These are phyloP conservation scores for Phylloporus sp. DNA, from an alignment of 1,284 basidiomycete genomes.

Conservation along the genomic window DNA sequence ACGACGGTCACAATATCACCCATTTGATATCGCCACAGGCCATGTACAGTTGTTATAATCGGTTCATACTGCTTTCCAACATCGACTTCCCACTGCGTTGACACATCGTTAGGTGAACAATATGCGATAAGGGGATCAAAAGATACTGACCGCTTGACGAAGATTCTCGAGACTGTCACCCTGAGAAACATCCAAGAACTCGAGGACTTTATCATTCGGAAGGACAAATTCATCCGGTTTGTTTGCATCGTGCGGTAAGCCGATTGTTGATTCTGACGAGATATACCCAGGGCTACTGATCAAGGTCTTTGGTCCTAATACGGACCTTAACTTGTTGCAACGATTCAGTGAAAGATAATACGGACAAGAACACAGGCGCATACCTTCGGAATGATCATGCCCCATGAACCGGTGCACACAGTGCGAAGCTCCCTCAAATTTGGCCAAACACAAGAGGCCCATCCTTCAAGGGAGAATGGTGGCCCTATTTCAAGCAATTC, in stretches of 20 bases:
- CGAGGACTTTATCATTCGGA: background rate
- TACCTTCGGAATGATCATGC: background rate
- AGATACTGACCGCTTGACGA: too few species aligned
- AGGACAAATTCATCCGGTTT: constrained; percentile 18
- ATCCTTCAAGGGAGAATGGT: constrained; percentile 8
- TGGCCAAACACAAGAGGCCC: constrained; percentile 7
- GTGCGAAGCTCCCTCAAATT: background rate
- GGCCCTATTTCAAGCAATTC: background rate
- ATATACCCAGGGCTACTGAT: constrained; percentile 18
- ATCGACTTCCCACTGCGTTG: constrained; percentile 31
- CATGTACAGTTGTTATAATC: constrained; percentile 24
- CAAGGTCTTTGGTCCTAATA: constrained; percentile 22
- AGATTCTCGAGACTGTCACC: too few species aligned
- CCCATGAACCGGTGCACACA: background rate
- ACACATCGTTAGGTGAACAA: background rate
- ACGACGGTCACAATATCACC: constrained; percentile 27
- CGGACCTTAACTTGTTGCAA: constrained; percentile 21
- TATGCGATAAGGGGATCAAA: too few species aligned
- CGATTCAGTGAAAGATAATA: background rate
- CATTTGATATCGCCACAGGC: constrained; percentile 36
- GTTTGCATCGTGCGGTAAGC: background rate
- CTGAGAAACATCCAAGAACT: too few species aligned
- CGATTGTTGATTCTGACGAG: constrained; percentile 18
- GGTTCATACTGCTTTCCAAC: constrained; percentile 13
- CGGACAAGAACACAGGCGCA: background rate